Evolutionary conservation across 2,329 filamentous ascomycete species (phyloP).

Genomic region (Ceratocystis harringtonii): DNA sequence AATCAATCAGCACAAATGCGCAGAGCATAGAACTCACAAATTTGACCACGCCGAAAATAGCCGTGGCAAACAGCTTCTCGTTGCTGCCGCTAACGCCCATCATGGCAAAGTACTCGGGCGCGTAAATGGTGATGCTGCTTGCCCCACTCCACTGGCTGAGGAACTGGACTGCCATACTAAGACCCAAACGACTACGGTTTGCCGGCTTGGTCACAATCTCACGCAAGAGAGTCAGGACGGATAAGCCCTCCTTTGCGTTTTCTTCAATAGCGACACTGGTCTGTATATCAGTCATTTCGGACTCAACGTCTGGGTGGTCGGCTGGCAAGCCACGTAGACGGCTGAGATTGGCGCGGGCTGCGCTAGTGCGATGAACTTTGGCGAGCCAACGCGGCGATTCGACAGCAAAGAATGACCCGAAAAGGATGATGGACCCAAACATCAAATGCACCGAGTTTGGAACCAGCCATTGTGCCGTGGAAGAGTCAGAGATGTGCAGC

Average conservation of each 20-base stretch:
- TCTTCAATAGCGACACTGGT: constrained; percentile 52
- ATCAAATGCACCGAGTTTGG: constrained; percentile 65
- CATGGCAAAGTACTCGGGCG: constrained; percentile 55
- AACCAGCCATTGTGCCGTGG: constrained; percentile 42
- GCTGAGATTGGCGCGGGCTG: constrained; percentile 41
- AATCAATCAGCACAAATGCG: constrained; percentile 65
- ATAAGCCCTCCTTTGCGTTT: constrained; percentile 52
- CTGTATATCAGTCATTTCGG: constrained; percentile 39
- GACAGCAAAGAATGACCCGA: constrained; percentile 51
- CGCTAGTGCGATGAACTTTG: constrained; percentile 45
- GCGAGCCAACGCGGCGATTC: constrained; percentile 59
- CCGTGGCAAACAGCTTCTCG: constrained; percentile 57
- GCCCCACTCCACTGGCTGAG: constrained; percentile 62
- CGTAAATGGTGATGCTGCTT: constrained; percentile 62
- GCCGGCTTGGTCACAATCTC: constrained; percentile 52
- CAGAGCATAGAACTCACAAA: constrained; percentile 51
- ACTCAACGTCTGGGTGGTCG: constrained; percentile 40
- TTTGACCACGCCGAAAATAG: constrained; percentile 63
- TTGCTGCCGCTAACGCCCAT: constrained; percentile 53
- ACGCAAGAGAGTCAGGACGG: constrained; percentile 49
- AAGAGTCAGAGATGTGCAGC: constrained; percentile 34
- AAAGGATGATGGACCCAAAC: constrained; percentile 56
- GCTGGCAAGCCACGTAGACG: constrained; percentile 49
- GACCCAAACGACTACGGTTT: constrained; percentile 59
- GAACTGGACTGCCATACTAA: constrained; percentile 53